phyloP scores from a whole-genome alignment of 2,329 filamentous ascomycete species.

The Calonectria pauciramosa region DNA sequence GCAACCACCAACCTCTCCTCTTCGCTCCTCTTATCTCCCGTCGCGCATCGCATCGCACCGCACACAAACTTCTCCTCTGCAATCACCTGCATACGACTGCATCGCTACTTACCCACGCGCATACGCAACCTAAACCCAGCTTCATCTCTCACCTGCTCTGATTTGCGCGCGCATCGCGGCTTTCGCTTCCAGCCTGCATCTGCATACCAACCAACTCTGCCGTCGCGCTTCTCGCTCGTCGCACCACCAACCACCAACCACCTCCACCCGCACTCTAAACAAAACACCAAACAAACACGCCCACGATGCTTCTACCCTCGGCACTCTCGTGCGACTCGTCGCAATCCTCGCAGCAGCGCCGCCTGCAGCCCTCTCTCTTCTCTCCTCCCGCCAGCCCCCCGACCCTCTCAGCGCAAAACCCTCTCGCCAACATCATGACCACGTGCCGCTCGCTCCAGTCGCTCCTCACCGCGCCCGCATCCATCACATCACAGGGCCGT shows the following conservation, averaged over 20 bases:
- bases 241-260: conserved; percentile 35
- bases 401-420: conserved; percentile 58
- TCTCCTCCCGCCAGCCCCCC: conserved; percentile 72
- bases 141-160: conserved; percentile 5
- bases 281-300: conserved; percentile 10
- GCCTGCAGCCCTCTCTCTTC: conserved; percentile 66
- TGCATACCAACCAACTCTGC: conserved; percentile 12
- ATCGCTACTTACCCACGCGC: neutral
- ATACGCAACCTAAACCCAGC: neutral
- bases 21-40: neutral
- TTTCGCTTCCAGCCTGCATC: conserved; percentile 25
- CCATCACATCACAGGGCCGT: conserved; percentile 53
- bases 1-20: neutral
- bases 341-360: conserved; percentile 56
- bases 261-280: neutral
- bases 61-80: neutral
- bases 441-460: conserved; percentile 74
- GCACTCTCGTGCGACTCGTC: conserved; percentile 70
- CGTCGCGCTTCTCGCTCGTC: conserved; percentile 37
- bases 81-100: neutral
- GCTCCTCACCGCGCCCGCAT: conserved; percentile 61
- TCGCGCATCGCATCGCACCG: neutral
- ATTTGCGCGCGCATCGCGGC: conserved; percentile 36
- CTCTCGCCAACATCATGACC: conserved; percentile 68
- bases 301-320: conserved; percentile 71